phyloP scores from a whole-genome alignment of 2,329 filamentous ascomycete genomes.

The Penicillium polonicum region DNA sequence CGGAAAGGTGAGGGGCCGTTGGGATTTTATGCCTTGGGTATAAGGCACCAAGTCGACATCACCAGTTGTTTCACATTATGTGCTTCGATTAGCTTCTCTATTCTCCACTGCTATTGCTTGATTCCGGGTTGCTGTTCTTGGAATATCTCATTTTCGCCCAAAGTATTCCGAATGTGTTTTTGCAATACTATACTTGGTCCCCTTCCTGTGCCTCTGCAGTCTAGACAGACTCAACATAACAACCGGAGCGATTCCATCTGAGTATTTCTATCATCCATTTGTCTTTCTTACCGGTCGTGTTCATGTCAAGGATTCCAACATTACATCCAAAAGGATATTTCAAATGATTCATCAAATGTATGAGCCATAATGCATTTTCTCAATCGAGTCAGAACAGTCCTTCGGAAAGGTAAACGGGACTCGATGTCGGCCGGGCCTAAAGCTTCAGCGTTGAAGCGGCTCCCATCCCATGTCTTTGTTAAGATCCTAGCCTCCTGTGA shows the following conservation, averaged over 20 bases:
- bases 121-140: not conserved
- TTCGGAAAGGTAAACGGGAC: conserved; percentile 10
- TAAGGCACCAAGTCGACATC: not conserved
- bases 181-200: not conserved
- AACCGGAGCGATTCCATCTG: not conserved
- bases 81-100: not conserved
- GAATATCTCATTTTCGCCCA: not conserved
- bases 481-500: conserved; percentile 20
- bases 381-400: conserved; percentile 17
- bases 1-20: not conserved
- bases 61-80: not conserved
- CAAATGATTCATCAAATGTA: not conserved
- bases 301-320: no score
- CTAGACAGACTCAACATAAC: not conserved
- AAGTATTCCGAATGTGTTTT: not conserved
- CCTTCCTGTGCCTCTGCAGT: not conserved
- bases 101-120: not conserved
- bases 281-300: not conserved
- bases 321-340: not conserved
- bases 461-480: conserved; percentile 23
- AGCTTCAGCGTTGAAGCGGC: conserved; percentile 21
- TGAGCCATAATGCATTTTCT: conserved; percentile 17
- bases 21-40: not conserved
- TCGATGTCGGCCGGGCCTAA: conserved; percentile 3
- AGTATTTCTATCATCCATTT: not conserved